Conservation (phyloP, 345 rosid species). For the Populus tremula region DNA sequence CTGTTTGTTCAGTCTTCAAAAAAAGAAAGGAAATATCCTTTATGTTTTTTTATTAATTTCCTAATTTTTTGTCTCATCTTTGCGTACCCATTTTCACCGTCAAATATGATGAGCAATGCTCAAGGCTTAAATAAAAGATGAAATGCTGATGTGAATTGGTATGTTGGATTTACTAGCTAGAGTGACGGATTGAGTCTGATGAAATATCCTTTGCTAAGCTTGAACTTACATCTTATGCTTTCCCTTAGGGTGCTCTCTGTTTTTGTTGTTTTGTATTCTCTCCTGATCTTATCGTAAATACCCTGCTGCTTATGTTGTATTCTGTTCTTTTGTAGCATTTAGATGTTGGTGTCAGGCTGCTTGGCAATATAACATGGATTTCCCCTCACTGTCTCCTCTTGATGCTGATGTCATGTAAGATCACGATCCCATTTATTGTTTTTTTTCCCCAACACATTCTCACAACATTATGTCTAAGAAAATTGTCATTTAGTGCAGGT, state of each 20-base stretch:
- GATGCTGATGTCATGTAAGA: conserved; percentile 92
- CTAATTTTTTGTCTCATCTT: background rate
- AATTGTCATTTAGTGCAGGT: conserved; percentile 52
- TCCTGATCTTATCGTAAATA: conserved; percentile 12
- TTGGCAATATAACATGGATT: conserved; percentile 61
- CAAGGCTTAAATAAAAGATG: background rate
- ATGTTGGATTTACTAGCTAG: background rate
- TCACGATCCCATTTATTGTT: conserved; percentile 25
- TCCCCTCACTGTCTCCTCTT: conserved; percentile 55
- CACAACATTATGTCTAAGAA: conserved; percentile 12
- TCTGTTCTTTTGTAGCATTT: conserved; percentile 58
- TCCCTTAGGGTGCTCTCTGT: background rate
- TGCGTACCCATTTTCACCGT: no score
- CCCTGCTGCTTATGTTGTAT: conserved; percentile 17
- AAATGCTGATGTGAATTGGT: background rate
- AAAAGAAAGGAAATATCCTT: no score
- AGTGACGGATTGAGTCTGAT: background rate
- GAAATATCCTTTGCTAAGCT: background rate
- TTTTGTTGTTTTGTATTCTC: background rate
- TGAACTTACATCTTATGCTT: background rate
- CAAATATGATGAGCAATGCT: background rate
- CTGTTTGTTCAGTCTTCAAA: no score
- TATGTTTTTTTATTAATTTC: no score
- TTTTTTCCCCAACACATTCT: conserved; percentile 4
- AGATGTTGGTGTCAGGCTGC: conserved; percentile 98